phyloP scores from a whole-genome alignment of 2,329 filamentous ascomycete genomes.

The Colletotrichum aenigma region DNA sequence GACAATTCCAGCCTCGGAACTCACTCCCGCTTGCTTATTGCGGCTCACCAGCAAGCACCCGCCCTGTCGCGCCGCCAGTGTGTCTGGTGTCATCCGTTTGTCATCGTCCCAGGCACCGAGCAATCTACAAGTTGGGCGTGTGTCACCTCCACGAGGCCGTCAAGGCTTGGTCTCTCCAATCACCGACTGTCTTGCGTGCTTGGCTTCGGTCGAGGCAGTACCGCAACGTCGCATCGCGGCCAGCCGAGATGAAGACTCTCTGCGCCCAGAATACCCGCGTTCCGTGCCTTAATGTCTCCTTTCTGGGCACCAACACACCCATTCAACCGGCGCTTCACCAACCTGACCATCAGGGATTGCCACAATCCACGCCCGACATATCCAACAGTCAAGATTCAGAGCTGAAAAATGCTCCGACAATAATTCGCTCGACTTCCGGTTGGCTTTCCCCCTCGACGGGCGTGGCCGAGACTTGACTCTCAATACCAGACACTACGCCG shows the following conservation, averaged over 20 bases:
- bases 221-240: constrained; percentile 8
- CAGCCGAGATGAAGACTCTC: background rate
- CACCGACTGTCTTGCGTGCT: background rate
- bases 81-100: background rate
- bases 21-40: constrained; percentile 3
- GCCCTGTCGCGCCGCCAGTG: background rate
- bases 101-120: background rate
- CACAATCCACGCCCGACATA: background rate
- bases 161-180: background rate
- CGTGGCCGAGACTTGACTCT: background rate
- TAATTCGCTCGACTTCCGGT: background rate
- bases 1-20: constrained; percentile 5
- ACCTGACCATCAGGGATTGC: background rate
- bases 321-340: background rate
- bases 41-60: background rate
- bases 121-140: background rate
- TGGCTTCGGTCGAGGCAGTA: constrained; percentile 6
- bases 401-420: background rate
- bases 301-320: background rate
- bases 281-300: background rate
- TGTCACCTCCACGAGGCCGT: background rate
- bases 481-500: background rate
- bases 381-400: no score
- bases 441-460: background rate
- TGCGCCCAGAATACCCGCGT: background rate